Evolutionary conservation across 306 rosid species (phyloP).

Genomic region (Acacia confusa): DNA sequence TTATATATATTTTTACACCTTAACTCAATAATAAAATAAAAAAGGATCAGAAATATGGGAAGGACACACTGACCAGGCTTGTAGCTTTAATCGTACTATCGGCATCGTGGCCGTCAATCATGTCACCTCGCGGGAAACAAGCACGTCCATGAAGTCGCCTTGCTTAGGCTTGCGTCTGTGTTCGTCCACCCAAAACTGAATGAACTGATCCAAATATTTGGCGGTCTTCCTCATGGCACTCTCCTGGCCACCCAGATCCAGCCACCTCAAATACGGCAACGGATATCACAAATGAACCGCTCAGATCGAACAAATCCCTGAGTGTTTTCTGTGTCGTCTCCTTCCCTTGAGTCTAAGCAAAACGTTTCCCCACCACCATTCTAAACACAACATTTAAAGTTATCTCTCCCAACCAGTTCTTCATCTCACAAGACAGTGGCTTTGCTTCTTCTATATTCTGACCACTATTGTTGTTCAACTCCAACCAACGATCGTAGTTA

Average conservation of each 20-base stretch:
- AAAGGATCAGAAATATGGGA: background rate
- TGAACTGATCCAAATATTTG: conserved; percentile 24
- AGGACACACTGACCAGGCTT: background rate
- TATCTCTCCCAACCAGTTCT: conserved; percentile 38
- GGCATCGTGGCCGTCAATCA: conserved; percentile 14
- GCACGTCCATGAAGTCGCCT: conserved; percentile 37
- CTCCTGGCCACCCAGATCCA: conserved; percentile 43
- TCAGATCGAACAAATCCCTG: background rate
- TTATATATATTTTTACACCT: too few relatives aligned
- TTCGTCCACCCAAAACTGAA: conserved; percentile 27
- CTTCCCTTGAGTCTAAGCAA: conserved; percentile 8
- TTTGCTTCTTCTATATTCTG: too few relatives aligned
- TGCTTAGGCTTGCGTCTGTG: conserved; percentile 25
- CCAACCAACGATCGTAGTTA: background rate
- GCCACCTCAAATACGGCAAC: conserved; percentile 44
- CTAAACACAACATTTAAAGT: conserved; percentile 5
- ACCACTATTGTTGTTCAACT: background rate
- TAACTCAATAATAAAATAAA: background rate
- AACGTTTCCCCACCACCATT: conserved; percentile 32
- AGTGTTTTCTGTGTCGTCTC: background rate
- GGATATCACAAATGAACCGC: conserved; percentile 13
- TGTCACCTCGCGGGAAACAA: conserved; percentile 2
- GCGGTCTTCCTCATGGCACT: conserved; percentile 37
- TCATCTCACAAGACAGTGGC: conserved; percentile 28
- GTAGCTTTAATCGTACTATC: conserved; percentile 34